Base-by-base conservation (phyloP, 257 asterid genomes). In the Eucommia ulmoides region DNA sequence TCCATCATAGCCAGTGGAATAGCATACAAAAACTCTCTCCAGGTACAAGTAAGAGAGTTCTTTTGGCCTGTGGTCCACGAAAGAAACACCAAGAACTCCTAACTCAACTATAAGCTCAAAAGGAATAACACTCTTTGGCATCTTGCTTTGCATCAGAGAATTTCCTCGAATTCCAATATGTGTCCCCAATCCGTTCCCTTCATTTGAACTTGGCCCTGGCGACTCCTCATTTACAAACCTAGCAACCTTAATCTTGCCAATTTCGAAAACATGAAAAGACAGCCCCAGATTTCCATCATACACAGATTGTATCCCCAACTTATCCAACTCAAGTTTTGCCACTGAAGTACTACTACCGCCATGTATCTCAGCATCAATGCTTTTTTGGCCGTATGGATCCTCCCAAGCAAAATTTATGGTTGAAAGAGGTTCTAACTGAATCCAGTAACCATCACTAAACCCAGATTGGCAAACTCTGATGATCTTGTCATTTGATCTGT, bases 1-100 rank as follows among this genome's bases (percentile, higher is more conserved):
- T 60, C 89, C 89, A 74, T 79, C 98, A 76, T 76, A 85, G 62
- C 98, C 96, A 42, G 94, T 80, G 22, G 92, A 81, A 66, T 82
- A 85, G 56, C 92, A 78, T 66, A 83, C 61, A 70, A 65, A 83
- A 54, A 89, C 74, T 64, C 88, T 84, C 69, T 86, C 93, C 84
- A 89, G 63, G 72, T 89, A 89, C 71, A 89, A 67, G 74, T 89
- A 89, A 56, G 84, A 82, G 22, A 89, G 73, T 72, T 89, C 98
- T 72, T 84, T 74, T 54, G 98, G 98, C 71, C 50, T 79, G 62
- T 81, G 93, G 65, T 89, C 96, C 65, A 89, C 73, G 48, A 85
- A 38, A 56, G 98, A 89, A 70, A 89, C 62, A 23, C 96, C 98
- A 50, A 86, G 65, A 56, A 82, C 93, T 58, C 93, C 96, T 71